Evolutionary conservation across 73 alveolate species (phyloP).

Genomic region (Halteria grandinella): DNA sequence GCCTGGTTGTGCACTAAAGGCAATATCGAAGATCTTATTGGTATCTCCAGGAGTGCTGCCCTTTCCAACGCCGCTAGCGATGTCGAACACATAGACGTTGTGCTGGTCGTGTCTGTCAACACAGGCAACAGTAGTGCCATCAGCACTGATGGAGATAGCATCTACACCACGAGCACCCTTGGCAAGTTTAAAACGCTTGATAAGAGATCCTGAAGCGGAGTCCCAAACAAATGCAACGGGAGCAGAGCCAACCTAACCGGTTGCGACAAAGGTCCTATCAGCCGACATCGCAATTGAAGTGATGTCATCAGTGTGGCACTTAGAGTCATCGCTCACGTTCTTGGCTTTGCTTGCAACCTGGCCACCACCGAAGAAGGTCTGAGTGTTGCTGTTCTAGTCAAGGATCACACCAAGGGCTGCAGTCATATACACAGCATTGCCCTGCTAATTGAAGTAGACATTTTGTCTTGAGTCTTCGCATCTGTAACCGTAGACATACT

Average conservation of each 20-base stretch:
- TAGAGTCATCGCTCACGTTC: constrained; percentile 67
- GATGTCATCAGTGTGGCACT: constrained; percentile 94
- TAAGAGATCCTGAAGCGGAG: constrained; percentile 80
- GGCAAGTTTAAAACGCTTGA: constrained; percentile 79
- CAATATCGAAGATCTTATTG: constrained; percentile 89
- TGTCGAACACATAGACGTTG: constrained; percentile 86
- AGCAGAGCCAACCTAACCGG: constrained; percentile 94
- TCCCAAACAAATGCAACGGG: constrained; percentile 94
- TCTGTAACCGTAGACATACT: constrained; percentile 96
- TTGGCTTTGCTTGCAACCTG: constrained; percentile 62
- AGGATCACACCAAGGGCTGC: constrained; percentile 97
- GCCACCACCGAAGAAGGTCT: constrained; percentile 91
- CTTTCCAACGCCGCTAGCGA: constrained; percentile 72
- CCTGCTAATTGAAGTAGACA: constrained; percentile 84
- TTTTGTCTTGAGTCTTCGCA: constrained; percentile 94
- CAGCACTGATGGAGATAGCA: constrained; percentile 86
- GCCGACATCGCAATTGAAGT: constrained; percentile 77
- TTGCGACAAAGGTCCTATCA: constrained; percentile 84
- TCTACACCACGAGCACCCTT: constrained; percentile 88
- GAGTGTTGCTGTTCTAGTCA: constrained; percentile 81
- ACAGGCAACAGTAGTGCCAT: constrained; percentile 84
- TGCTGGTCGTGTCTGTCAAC: constrained; percentile 96
- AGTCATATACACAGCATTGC: constrained; percentile 88
- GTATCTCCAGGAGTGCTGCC: constrained; percentile 86
- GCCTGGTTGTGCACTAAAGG: constrained; percentile 71